These are phyloP conservation scores for Yarrowia osloensis DNA, from an alignment of 805 yeast genomes.

Conservation along the genomic window DNA sequence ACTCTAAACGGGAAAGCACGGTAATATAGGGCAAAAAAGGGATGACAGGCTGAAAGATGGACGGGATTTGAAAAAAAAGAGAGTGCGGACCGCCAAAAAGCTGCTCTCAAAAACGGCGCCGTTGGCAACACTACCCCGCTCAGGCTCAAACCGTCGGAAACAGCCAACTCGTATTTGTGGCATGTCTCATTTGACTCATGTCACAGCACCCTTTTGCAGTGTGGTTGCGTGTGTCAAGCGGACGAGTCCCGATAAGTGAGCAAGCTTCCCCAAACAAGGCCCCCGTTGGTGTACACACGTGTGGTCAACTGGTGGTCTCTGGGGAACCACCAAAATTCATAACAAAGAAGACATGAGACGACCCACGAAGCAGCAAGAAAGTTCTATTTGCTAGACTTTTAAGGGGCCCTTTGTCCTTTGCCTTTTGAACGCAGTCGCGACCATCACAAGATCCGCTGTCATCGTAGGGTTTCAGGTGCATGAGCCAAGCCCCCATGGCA, in stretches of 20 bases:
- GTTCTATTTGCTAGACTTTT: conserved; percentile 12
- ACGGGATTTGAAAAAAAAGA: neutral
- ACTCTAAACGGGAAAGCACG: neutral
- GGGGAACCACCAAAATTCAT: neutral
- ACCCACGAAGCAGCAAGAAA: neutral
- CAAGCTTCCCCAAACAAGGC: conserved; percentile 15
- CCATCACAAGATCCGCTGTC: conserved; percentile 8
- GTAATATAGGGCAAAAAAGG: neutral
- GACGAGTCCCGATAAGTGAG: neutral
- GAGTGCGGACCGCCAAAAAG: neutral
- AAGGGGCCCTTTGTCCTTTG: neutral
- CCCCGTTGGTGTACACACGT: neutral
- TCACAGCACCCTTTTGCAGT: neutral
- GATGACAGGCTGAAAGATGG: neutral
- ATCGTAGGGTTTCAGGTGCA: neutral
- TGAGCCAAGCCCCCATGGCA: conserved; percentile 16
- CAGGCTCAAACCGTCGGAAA: neutral
- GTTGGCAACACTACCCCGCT: neutral
- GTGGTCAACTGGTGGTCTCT: neutral
- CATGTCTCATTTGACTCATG: conserved; percentile 12
- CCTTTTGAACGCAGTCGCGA: neutral
- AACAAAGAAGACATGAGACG: neutral
- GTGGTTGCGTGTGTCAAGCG: neutral
- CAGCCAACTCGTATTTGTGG: neutral
- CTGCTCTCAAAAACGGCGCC: conserved; percentile 2